phyloP scores from a whole-genome alignment of 78 protist genomes.

The Planoprotostelium fungivorum region DNA sequence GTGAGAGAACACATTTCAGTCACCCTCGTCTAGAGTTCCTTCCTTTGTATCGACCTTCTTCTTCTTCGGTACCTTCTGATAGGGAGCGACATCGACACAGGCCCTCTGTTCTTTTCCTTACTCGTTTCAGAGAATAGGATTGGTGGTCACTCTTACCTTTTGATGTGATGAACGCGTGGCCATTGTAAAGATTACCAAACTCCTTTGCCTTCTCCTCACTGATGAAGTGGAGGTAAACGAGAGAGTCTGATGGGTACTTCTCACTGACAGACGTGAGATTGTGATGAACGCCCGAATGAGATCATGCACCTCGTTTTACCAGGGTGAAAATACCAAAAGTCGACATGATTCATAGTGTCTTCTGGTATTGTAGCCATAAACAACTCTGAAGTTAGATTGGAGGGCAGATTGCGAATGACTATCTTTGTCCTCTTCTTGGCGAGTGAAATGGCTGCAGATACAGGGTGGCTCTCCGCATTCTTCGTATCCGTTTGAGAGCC shows the following conservation, averaged over 20 bases:
- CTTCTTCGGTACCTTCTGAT: neutral
- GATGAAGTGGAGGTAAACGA: neutral
- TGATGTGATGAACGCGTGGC: neutral
- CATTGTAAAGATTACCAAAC: neutral
- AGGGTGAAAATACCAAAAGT: neutral
- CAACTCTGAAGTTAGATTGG: neutral
- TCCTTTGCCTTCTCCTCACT: neutral
- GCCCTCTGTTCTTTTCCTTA: neutral
- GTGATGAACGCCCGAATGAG: neutral
- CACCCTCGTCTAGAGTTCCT: neutral
- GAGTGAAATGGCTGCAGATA: no score
- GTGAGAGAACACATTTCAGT: neutral
- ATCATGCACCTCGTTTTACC: neutral
- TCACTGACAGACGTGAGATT: neutral
- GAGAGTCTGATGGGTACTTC: neutral
- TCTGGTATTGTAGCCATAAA: neutral
- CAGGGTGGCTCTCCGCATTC: no score
- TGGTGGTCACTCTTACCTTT: neutral
- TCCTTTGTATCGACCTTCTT: neutral
- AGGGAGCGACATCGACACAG: neutral
- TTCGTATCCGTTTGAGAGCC: no score
- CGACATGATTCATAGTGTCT: neutral
- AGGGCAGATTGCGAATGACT: neutral
- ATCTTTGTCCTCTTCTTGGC: neutral
- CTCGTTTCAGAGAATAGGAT: neutral